These are phyloP conservation scores for Candida smagusa DNA, from an alignment of 1,139 yeast species.

Conservation along the genomic window DNA sequence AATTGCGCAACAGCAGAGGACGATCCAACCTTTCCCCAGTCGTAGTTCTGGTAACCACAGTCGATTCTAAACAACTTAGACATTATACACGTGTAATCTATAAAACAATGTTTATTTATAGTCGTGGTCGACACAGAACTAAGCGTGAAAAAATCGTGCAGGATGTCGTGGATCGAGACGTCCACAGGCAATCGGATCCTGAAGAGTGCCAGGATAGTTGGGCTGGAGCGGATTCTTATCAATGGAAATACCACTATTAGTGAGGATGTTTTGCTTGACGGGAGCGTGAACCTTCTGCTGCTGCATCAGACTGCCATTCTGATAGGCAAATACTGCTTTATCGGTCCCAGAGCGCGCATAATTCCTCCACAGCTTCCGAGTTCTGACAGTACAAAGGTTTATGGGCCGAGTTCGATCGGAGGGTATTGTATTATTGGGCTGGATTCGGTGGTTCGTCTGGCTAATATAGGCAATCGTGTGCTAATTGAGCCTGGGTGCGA, in stretches of 20 bases:
- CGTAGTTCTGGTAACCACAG: constrained; percentile 68
- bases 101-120: not conserved
- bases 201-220: constrained; percentile 33
- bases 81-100: constrained; percentile 7
- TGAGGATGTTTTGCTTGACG: constrained; percentile 18
- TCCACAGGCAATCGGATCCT: constrained; percentile 58
- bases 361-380: constrained; percentile 6
- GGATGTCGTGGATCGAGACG: constrained; percentile 40
- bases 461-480: constrained; percentile 58
- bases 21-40: constrained; percentile 87
- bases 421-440: constrained; percentile 55
- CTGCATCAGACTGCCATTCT: constrained; percentile 31
- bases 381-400: not conserved
- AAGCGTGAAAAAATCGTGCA: not conserved
- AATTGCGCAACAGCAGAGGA: constrained; percentile 85
- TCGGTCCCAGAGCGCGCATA: constrained; percentile 21
- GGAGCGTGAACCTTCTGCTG: constrained; percentile 16
- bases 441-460: constrained; percentile 37
- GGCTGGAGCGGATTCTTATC: constrained; percentile 24
- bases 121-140: not conserved
- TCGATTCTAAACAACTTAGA: constrained; percentile 39
- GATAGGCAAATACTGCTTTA: constrained; percentile 51
- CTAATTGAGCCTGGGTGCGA: constrained; percentile 42
- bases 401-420: constrained; percentile 48
- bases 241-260: constrained; percentile 35